Percentiles rank a stretch among this genome's conserved stretches.
These are phyloP conservation scores for Meyerozyma sp. DNA, from an alignment of 1,139 yeast genomes.

Conservation along the genomic window DNA sequence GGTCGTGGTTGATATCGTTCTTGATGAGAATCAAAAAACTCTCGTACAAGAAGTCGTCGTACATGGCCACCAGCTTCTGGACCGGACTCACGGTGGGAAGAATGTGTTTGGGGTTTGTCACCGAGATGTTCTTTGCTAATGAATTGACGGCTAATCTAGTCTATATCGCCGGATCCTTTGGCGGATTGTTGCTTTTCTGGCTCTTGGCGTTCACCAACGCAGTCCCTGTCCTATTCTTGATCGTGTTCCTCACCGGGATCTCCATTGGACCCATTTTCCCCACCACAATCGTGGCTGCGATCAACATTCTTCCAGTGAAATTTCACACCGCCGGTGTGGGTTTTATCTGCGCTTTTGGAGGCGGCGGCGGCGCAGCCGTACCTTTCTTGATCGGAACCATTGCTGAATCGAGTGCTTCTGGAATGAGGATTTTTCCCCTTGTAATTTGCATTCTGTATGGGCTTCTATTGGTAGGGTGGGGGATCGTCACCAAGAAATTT, in stretches of 20 bases:
- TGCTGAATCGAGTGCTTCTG: constrained; percentile 27
- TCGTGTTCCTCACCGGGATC: constrained; percentile 55
- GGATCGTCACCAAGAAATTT: constrained; percentile 15
- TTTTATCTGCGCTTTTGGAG: constrained; percentile 72
- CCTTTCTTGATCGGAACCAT: constrained; percentile 59
- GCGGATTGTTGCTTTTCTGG: constrained; percentile 29
- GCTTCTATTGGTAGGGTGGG: constrained; percentile 25
- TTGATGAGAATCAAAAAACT: constrained; percentile 44
- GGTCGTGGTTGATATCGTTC: constrained; percentile 63
- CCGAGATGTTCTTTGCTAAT: constrained; percentile 42
- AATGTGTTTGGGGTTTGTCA: constrained; percentile 53
- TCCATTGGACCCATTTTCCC: constrained; percentile 82
- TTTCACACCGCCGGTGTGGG: constrained; percentile 70
- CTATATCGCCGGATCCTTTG: constrained; percentile 28
- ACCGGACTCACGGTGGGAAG: constrained; percentile 61
- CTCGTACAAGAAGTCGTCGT: constrained; percentile 45
- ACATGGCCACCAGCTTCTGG: constrained; percentile 64
- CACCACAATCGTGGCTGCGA: constrained; percentile 61
- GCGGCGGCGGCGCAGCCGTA: constrained; percentile 71
- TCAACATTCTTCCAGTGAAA: constrained; percentile 56
- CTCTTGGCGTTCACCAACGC: constrained; percentile 16
- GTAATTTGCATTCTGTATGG: constrained; percentile 23
- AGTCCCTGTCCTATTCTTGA: constrained; percentile 21
- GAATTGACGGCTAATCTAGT: constrained; percentile 44
- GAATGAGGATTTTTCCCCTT: constrained; percentile 29